Percentiles rank a stretch among this genome's conserved stretches.
These are phyloP conservation scores for Neonectria magnoliae DNA, from an alignment of 2,329 filamentous ascomycete genomes.

Conservation along the genomic window DNA sequence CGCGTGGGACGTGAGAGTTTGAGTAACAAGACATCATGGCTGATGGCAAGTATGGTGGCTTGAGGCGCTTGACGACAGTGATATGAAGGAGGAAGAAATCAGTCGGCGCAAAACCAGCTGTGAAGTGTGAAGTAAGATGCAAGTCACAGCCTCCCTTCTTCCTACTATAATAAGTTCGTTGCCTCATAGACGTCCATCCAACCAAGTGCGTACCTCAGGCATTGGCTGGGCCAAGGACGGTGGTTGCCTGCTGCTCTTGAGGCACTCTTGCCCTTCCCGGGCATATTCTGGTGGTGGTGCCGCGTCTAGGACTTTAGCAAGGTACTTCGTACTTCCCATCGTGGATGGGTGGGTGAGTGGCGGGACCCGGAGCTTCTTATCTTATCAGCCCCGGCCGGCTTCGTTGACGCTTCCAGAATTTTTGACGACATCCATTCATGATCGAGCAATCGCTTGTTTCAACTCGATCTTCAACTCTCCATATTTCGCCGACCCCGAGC, in stretches of 20 bases:
- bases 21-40: not conserved
- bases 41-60: not conserved
- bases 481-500: not conserved
- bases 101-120: not conserved
- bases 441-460: not conserved
- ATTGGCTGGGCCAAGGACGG: conserved; percentile 21
- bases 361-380: conserved; percentile 7
- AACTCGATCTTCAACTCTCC: not conserved
- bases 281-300: conserved; percentile 24
- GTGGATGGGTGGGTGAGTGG: not conserved
- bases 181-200: not conserved
- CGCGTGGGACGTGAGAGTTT: conserved; percentile 1
- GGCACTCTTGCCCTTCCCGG: conserved; percentile 41
- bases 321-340: not conserved
- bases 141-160: conserved; percentile 10
- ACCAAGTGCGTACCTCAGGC: conserved; percentile 35
- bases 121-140: conserved; percentile 7
- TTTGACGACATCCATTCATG: conserved; percentile 4
- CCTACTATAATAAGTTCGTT: not conserved
- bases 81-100: conserved; percentile 14
- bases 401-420: conserved; percentile 4
- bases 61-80: not conserved
- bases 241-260: conserved; percentile 30
- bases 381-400: conserved; percentile 17
- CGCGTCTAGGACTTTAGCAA: not conserved